Conservation (phyloP, 305 asterid genomes). For the Petunia hybrid region DNA sequence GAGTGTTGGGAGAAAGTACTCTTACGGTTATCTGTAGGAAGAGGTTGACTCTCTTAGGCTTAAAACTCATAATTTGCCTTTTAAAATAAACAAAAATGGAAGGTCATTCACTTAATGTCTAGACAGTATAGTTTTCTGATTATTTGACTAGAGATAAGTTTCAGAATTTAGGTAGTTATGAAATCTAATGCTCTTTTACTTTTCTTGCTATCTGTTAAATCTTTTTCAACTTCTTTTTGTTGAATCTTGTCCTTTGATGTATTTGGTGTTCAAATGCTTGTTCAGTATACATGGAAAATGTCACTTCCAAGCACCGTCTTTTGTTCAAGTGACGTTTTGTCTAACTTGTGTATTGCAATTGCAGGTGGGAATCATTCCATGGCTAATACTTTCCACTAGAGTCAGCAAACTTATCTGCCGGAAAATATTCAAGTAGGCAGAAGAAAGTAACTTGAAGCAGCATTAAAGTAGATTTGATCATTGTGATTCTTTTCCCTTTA, state of each 20-base stretch:
- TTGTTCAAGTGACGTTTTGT: background rate
- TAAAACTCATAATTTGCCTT: too few species aligned
- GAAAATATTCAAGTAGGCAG: constrained; percentile 50
- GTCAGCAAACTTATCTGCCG: constrained; percentile 73
- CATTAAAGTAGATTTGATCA: too few species aligned
- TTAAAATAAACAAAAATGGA: too few species aligned
- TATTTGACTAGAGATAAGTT: too few species aligned
- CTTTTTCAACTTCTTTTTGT: background rate
- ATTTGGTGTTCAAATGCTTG: background rate
- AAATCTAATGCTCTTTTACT: background rate
- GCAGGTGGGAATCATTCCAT: constrained; percentile 93
- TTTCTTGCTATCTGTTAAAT: constrained; percentile 12
- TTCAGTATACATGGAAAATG: background rate
- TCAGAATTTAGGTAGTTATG: background rate
- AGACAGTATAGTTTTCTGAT: too few species aligned
- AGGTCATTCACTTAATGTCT: too few species aligned
- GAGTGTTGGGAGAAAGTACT: too few species aligned
- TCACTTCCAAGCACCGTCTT: background rate
- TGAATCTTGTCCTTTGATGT: constrained; percentile 23
- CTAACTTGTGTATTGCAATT: constrained; percentile 30
- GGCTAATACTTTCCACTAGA: constrained; percentile 77
- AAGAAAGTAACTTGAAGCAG: background rate
- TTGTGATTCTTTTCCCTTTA: too few species aligned
- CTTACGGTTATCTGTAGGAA: too few species aligned
- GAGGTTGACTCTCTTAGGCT: too few species aligned